These are phyloP conservation scores for Paecilomyces variotii DNA, from an alignment of 2,329 filamentous ascomycete species.

Conservation along the genomic window DNA sequence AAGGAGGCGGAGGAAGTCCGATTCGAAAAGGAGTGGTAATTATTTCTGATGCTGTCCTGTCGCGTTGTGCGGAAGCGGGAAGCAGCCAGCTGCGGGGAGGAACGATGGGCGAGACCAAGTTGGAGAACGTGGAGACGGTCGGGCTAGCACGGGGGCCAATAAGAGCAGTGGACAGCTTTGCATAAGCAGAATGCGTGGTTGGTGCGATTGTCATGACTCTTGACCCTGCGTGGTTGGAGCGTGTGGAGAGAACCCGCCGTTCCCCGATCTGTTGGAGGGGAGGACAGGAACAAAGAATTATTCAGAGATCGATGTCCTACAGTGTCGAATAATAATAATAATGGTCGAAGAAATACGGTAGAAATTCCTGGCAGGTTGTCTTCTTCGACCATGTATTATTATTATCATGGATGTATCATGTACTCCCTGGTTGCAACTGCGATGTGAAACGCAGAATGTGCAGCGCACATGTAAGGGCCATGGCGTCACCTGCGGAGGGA, in stretches of 20 bases:
- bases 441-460: neutral
- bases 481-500: neutral
- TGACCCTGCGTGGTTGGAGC: neutral
- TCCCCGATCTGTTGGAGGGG: neutral
- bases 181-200: neutral
- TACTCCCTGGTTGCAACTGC: neutral
- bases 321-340: too few species aligned
- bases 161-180: neutral
- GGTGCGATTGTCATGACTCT: neutral
- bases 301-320: too few species aligned
- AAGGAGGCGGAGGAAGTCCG: neutral
- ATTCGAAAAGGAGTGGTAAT: neutral
- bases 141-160: neutral
- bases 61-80: neutral
- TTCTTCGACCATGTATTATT: too few species aligned
- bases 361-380: too few species aligned
- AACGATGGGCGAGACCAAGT: neutral
- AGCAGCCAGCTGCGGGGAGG: neutral
- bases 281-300: neutral
- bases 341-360: too few species aligned
- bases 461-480: neutral
- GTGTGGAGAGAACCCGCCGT: neutral
- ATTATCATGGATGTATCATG: too few species aligned
- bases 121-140: neutral
- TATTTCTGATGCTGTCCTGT: neutral